Evolutionary conservation across 345 rosid genomes (phyloP).

Genomic region (Fremontodendron californicum): DNA sequence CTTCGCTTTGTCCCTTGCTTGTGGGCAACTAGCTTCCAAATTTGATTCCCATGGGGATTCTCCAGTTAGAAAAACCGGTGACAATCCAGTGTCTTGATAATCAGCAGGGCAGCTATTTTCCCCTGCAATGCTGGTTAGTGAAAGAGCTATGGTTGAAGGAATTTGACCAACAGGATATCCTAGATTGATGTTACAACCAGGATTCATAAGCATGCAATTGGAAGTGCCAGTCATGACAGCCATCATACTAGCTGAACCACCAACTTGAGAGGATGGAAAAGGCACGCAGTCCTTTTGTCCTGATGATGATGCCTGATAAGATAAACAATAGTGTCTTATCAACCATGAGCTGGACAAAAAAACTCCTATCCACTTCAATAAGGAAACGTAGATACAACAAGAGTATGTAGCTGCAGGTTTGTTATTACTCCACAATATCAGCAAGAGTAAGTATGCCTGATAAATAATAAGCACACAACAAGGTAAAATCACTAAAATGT

Average conservation of each 20-base stretch:
- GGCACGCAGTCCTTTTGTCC: slow-evolving; percentile 39
- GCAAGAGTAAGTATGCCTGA: neutral
- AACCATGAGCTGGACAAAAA: neutral
- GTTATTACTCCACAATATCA: neutral
- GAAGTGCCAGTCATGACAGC: slow-evolving; percentile 23
- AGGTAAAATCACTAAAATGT: neutral
- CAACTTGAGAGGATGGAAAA: slow-evolving; percentile 36
- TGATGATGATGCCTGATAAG: slow-evolving; percentile 48
- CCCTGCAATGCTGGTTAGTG: slow-evolving; percentile 58
- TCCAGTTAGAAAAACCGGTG: slow-evolving; percentile 45
- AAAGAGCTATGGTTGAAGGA: slow-evolving; percentile 52
- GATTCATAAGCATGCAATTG: slow-evolving; percentile 38
- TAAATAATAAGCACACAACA: neutral
- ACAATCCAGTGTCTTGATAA: slow-evolving; percentile 62
- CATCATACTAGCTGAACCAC: slow-evolving; percentile 23
- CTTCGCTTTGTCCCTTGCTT: slow-evolving; percentile 72
- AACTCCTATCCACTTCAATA: neutral
- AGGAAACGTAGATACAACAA: neutral
- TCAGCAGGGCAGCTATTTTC: slow-evolving; percentile 57
- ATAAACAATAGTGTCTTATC: slow-evolving; percentile 11
- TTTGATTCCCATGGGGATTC: slow-evolving; percentile 82
- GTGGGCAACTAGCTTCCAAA: slow-evolving; percentile 53
- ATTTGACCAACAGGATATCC: slow-evolving; percentile 55
- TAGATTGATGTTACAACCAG: slow-evolving; percentile 36
- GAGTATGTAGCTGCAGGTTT: neutral